A percentile compares a stretch with the other conserved stretches of the same genome.
Evolutionary conservation across 306 rosid species (phyloP).

Genomic region (Lablab purpureus): DNA sequence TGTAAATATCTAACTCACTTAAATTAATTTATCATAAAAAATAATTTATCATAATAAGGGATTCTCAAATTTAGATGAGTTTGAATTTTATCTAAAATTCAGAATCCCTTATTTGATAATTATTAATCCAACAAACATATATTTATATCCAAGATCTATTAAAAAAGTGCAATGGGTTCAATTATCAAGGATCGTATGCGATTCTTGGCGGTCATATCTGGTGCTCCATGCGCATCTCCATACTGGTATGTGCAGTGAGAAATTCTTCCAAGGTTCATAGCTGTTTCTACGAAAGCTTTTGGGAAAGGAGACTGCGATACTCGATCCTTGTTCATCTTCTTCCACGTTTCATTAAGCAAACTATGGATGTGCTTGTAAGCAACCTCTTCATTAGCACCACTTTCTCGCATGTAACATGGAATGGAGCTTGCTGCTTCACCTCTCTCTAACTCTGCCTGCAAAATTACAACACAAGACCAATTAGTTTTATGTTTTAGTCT

Average conservation of each 20-base stretch:
- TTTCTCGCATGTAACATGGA: constrained; percentile 49
- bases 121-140: too few relatives aligned
- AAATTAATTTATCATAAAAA: too few relatives aligned
- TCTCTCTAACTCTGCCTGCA: constrained; percentile 59
- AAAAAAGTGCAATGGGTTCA: constrained; percentile 55
- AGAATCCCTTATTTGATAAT: too few relatives aligned
- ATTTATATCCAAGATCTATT: too few relatives aligned
- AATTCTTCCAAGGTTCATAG: constrained; percentile 59
- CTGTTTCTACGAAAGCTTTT: constrained; percentile 49
- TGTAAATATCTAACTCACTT: too few relatives aligned
- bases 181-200: constrained; percentile 50
- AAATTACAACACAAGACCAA: background rate
- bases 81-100: too few relatives aligned
- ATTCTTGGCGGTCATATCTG: constrained; percentile 42
- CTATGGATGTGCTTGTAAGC: constrained; percentile 26
- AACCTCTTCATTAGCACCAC: constrained; percentile 36
- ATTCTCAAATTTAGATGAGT: too few relatives aligned
- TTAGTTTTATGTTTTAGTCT: too few relatives aligned
- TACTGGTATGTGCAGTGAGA: constrained; percentile 59
- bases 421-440: constrained; percentile 56
- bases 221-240: constrained; percentile 72
- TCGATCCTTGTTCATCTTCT: constrained; percentile 55
- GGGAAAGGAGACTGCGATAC: constrained; percentile 43
- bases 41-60: too few relatives aligned
- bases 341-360: constrained; percentile 61